Evolutionary conservation across 1,139 yeast genomes (phyloP).

Genomic region (Scheffersomyces insectosa): DNA sequence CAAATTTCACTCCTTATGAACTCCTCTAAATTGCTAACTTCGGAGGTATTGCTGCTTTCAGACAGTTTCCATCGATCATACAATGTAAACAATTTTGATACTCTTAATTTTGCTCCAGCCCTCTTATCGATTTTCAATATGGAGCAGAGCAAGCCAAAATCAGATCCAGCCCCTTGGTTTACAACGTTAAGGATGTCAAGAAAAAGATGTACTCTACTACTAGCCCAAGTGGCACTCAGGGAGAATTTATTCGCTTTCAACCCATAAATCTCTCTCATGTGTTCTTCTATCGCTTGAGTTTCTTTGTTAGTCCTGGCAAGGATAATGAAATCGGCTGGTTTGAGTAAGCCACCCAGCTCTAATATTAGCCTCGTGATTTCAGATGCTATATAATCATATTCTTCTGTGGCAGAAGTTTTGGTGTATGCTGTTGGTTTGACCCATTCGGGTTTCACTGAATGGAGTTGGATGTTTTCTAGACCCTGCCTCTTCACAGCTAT

Average conservation of each 20-base stretch:
- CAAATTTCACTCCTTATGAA: constrained; percentile 4
- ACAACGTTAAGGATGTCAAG: constrained; percentile 51
- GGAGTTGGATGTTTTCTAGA: background rate
- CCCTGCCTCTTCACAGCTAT: constrained; percentile 15
- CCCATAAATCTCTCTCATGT: constrained; percentile 39
- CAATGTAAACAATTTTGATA: constrained; percentile 27
- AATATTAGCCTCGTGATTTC: constrained; percentile 48
- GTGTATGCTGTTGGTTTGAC: background rate
- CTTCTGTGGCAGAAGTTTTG: constrained; percentile 26
- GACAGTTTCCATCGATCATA: constrained; percentile 9
- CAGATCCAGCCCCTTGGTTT: constrained; percentile 30
- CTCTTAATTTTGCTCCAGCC: constrained; percentile 23
- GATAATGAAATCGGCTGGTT: constrained; percentile 55
- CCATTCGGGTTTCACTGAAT: background rate
- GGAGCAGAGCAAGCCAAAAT: constrained; percentile 33
- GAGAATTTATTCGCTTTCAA: constrained; percentile 46
- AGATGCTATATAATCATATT: constrained; percentile 39
- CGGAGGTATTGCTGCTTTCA: background rate
- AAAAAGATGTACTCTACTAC: constrained; percentile 48
- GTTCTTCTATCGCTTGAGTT: constrained; percentile 41
- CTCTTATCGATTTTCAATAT: constrained; percentile 28
- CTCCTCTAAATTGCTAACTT: constrained; percentile 7
- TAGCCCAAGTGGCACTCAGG: constrained; percentile 54
- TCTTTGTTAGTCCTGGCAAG: constrained; percentile 58
- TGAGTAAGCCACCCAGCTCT: constrained; percentile 46